A percentile compares a stretch with the other conserved stretches of the same genome.
Evolutionary conservation across 148 eudicot genomes (phyloP).

Genomic region (Fagopyrum homotropicum): DNA sequence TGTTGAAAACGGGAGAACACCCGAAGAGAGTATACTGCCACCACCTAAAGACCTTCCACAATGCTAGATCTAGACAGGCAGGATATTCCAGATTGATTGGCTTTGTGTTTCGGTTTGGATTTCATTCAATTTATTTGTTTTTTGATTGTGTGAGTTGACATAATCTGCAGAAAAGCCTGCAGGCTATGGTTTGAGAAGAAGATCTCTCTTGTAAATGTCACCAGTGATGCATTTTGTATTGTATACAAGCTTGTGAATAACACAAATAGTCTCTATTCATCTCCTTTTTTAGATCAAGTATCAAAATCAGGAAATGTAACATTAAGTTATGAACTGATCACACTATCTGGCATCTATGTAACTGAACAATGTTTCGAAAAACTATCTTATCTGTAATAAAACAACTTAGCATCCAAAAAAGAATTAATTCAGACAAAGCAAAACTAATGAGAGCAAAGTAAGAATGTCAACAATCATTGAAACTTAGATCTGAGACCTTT

Average conservation of each 20-base stretch:
- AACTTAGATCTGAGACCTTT: background rate
- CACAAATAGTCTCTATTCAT: background rate
- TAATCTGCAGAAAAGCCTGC: background rate
- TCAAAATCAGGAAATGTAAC: background rate
- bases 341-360: background rate
- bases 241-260: background rate
- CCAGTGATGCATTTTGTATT: background rate
- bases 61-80: background rate
- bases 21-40: conserved; percentile 3
- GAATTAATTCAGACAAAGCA: background rate
- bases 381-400: background rate
- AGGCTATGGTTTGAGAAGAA: conserved; percentile 1
- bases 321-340: background rate
- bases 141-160: conserved; percentile 2
- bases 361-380: background rate
- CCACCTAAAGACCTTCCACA: conserved; percentile 9
- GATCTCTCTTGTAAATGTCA: background rate
- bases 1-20: background rate
- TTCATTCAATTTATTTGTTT: conserved; percentile 8
- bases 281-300: background rate
- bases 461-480: background rate
- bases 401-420: background rate
- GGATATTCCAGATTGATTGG: background rate
- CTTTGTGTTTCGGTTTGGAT: background rate
- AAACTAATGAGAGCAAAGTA: background rate